phyloP scores from a whole-genome alignment of 2,329 filamentous ascomycete genomes.

The Sphaerostilbella broomeana region DNA sequence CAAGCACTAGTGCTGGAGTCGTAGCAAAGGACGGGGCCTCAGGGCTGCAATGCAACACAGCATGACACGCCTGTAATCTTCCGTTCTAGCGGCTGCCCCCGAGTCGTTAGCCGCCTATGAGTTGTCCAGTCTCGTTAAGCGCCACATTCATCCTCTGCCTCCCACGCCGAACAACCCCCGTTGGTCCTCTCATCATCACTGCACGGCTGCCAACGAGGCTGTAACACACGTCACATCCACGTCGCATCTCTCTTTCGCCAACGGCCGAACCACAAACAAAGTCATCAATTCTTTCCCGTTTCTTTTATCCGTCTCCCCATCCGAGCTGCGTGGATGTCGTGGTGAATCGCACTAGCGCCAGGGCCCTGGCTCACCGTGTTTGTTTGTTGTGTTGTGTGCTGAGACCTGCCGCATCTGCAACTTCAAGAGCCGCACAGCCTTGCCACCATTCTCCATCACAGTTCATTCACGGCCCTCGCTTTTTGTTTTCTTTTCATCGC shows the following conservation, averaged over 20 bases:
- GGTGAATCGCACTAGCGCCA: neutral
- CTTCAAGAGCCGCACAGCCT: constrained; percentile 8
- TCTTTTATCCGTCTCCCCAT: neutral
- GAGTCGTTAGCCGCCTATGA: no score
- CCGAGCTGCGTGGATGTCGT: constrained; percentile 1
- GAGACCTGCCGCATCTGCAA: neutral
- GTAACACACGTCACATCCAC: constrained; percentile 1
- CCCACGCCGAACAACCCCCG: no score
- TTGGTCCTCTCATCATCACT: constrained; percentile 2
- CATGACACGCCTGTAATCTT: no score
- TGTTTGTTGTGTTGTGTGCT: neutral
- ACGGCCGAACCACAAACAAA: neutral
- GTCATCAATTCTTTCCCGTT: neutral
- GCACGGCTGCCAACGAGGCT: constrained; percentile 11
- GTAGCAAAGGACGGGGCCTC: no score
- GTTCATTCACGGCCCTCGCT: no score
- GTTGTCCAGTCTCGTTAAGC: no score
- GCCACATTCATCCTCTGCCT: no score
- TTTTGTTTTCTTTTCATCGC: no score
- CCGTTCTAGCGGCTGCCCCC: no score
- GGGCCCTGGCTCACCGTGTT: neutral
- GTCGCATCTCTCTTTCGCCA: constrained; percentile 1
- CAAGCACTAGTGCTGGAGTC: no score
- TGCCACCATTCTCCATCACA: neutral
- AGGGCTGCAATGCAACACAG: no score